phyloP scores from a whole-genome alignment of 805 yeast species.

The Myxozyma melibiosi region DNA sequence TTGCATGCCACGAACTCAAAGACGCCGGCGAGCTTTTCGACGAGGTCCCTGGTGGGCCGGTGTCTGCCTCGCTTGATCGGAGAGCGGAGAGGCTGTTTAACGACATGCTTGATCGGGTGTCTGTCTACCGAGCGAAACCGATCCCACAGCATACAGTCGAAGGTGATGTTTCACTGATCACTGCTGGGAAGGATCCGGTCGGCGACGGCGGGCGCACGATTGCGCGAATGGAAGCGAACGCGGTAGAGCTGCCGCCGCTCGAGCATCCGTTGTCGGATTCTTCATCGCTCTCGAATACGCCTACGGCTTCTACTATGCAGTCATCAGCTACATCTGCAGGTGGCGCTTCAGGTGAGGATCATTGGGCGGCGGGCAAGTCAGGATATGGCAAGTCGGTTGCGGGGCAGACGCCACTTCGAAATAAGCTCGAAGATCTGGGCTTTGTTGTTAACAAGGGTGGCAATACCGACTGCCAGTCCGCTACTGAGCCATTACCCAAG shows the following conservation, averaged over 20 bases:
- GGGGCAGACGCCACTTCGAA: slow-evolving; percentile 13
- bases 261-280: slow-evolving; percentile 17
- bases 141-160: slow-evolving; percentile 36
- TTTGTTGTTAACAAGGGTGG: slow-evolving; percentile 16
- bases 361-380: neutral
- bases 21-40: slow-evolving; percentile 41
- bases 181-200: slow-evolving; percentile 45
- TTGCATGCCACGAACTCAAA: slow-evolving; percentile 44
- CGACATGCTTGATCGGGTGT: slow-evolving; percentile 44
- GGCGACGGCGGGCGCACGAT: slow-evolving; percentile 43
- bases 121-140: slow-evolving; percentile 42
- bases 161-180: slow-evolving; percentile 45
- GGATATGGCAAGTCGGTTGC: slow-evolving; percentile 6
- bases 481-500: slow-evolving; percentile 43
- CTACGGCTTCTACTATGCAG: neutral
- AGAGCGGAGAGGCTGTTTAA: slow-evolving; percentile 43
- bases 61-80: slow-evolving; percentile 38
- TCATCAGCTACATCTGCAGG: neutral
- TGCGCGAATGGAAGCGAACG: slow-evolving; percentile 44
- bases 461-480: slow-evolving; percentile 31
- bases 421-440: slow-evolving; percentile 28
- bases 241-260: slow-evolving; percentile 40
- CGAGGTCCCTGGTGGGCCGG: slow-evolving; percentile 41
- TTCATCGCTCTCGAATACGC: neutral
- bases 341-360: neutral